These are phyloP conservation scores for Begonia masoniana DNA, from an alignment of 306 rosid genomes.

Conservation along the genomic window DNA sequence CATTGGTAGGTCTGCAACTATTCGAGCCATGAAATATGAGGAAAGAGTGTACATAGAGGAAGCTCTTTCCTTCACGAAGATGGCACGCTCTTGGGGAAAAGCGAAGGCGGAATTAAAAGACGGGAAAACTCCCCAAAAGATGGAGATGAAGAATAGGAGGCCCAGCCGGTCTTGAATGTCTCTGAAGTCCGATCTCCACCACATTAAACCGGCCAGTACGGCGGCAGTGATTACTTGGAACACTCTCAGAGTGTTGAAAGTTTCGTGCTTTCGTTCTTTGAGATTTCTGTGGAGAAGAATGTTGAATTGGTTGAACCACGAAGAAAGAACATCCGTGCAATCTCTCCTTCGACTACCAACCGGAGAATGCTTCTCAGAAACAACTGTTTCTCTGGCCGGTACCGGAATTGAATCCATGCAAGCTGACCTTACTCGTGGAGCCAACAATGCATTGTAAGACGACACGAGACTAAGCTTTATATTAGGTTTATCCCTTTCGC, in stretches of 20 bases:
- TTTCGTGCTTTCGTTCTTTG: constrained; percentile 73
- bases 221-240: constrained; percentile 65
- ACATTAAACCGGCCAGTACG: constrained; percentile 65
- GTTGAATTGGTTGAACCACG: constrained; percentile 65
- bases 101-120: constrained; percentile 75
- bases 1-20: constrained; percentile 80
- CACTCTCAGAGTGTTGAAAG: constrained; percentile 62
- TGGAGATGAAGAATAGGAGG: constrained; percentile 79
- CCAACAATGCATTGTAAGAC: constrained; percentile 55
- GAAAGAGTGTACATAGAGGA: constrained; percentile 83
- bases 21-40: constrained; percentile 64
- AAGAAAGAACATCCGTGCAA: constrained; percentile 17
- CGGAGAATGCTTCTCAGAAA: constrained; percentile 13
- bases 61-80: constrained; percentile 62
- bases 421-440: constrained; percentile 51
- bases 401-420: constrained; percentile 27
- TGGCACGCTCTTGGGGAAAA: constrained; percentile 84
- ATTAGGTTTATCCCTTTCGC: constrained; percentile 51
- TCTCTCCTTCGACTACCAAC: constrained; percentile 11
- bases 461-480: constrained; percentile 52
- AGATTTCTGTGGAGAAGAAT: constrained; percentile 72
- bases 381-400: constrained; percentile 11
- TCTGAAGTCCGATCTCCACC: constrained; percentile 74
- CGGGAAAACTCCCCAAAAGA: constrained; percentile 92
- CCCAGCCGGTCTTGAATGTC: constrained; percentile 82